phyloP scores from a whole-genome alignment of 805 yeast genomes.

The Ogataea allantospora region DNA sequence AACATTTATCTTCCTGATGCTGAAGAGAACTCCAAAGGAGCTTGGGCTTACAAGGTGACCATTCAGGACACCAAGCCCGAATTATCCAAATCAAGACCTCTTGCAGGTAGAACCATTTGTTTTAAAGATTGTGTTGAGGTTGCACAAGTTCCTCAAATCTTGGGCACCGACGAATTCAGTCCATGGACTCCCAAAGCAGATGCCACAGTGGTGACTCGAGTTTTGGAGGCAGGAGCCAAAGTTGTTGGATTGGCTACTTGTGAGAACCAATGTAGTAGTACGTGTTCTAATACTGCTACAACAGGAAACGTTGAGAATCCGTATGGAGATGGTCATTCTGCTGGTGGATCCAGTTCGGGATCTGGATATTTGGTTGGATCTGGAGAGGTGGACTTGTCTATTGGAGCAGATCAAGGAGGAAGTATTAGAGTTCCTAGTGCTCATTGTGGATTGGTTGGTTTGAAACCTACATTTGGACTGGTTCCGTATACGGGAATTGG shows the following conservation, averaged over 20 bases:
- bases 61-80: slow-evolving; percentile 29
- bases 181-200: slow-evolving; percentile 36
- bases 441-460: slow-evolving; percentile 36
- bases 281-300: slow-evolving; percentile 33
- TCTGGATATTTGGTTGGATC: slow-evolving; percentile 43
- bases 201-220: slow-evolving; percentile 38
- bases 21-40: slow-evolving; percentile 30
- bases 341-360: slow-evolving; percentile 55
- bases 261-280: slow-evolving; percentile 34
- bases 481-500: slow-evolving; percentile 39
- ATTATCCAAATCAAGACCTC: slow-evolving; percentile 32
- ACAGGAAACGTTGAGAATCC: slow-evolving; percentile 48
- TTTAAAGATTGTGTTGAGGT: slow-evolving; percentile 37
- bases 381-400: slow-evolving; percentile 41
- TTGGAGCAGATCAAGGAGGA: slow-evolving; percentile 42
- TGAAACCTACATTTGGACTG: slow-evolving; percentile 49
- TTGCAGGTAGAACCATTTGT: slow-evolving; percentile 32
- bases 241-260: slow-evolving; percentile 37
- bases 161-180: slow-evolving; percentile 36
- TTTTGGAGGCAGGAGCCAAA: slow-evolving; percentile 35
- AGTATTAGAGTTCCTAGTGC: slow-evolving; percentile 48
- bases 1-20: slow-evolving; percentile 26
- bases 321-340: slow-evolving; percentile 28
- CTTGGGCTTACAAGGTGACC: slow-evolving; percentile 32
- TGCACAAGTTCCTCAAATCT: slow-evolving; percentile 36